A percentile compares a stretch with the other conserved stretches of the same genome.
Conservation (phyloP, 768 basidiomycete genomes). For the Fomitopsis serialis region DNA sequence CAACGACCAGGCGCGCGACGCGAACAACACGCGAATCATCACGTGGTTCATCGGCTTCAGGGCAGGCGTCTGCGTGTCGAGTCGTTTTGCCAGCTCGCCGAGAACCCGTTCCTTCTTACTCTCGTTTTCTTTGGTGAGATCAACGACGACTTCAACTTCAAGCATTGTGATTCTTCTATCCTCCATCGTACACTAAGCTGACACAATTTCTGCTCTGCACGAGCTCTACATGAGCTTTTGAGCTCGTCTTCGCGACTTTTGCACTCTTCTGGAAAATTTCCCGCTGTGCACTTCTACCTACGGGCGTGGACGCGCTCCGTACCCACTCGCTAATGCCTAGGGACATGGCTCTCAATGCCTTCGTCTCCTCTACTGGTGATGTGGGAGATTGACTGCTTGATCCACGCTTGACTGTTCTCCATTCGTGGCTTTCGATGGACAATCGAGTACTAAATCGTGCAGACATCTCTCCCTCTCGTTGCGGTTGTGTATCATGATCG, state of each 20-base stretch:
- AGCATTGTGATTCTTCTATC: neutral
- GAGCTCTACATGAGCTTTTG: no score
- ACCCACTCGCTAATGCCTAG: slow-evolving; percentile 73
- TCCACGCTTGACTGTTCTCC: slow-evolving; percentile 71
- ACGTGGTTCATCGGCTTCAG: neutral
- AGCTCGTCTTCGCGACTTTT: no score
- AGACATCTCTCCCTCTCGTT: slow-evolving; percentile 26
- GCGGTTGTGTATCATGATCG: neutral
- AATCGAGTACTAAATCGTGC: slow-evolving; percentile 76
- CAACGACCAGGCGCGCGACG: neutral
- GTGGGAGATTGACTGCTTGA: slow-evolving; percentile 63
- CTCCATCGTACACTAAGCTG: neutral
- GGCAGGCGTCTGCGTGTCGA: slow-evolving; percentile 6
- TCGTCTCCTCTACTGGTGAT: slow-evolving; percentile 75
- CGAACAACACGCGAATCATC: neutral
- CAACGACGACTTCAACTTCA: neutral
- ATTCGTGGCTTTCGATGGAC: slow-evolving; percentile 34
- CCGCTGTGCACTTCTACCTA: neutral
- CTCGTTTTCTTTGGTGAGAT: neutral
- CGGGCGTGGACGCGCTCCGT: neutral
- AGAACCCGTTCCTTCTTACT: neutral
- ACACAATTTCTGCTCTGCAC: neutral
- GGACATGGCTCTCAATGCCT: slow-evolving; percentile 67
- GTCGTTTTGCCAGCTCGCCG: neutral
- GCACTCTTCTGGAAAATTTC: neutral